These are phyloP conservation scores for Globisporangium canariense DNA, from an alignment of 352 stramenopile genomes.

Conservation along the genomic window DNA sequence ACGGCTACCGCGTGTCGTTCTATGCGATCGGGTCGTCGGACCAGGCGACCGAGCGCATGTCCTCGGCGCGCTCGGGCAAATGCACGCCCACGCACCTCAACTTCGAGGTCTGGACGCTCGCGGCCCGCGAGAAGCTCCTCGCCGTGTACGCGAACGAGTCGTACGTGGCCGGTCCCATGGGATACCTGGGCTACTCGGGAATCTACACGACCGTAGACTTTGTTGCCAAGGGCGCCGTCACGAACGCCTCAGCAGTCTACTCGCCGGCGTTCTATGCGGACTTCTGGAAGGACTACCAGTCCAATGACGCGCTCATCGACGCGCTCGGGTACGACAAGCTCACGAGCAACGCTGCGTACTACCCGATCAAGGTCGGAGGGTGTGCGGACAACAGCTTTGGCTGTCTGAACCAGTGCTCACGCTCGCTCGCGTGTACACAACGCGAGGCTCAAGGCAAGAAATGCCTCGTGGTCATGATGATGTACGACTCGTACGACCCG, in stretches of 20 bases:
- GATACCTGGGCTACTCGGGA: constrained; percentile 39
- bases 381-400: constrained; percentile 40
- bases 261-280: constrained; percentile 28
- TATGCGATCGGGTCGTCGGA: constrained; percentile 8
- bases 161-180: constrained; percentile 28
- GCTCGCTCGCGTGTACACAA: constrained; percentile 36
- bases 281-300: constrained; percentile 54
- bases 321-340: constrained; percentile 23
- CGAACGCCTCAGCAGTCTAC: constrained; percentile 4
- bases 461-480: constrained; percentile 49
- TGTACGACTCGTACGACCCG: constrained; percentile 38
- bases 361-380: constrained; percentile 21
- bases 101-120: constrained; percentile 44
- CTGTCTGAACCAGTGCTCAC: constrained; percentile 45
- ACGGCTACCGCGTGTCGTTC: constrained; percentile 25
- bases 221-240: constrained; percentile 17
- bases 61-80: constrained; percentile 22
- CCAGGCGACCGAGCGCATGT: constrained; percentile 30
- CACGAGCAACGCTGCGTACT: constrained; percentile 27
- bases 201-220: constrained; percentile 49
- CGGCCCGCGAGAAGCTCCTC: constrained; percentile 28
- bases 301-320: constrained; percentile 33
- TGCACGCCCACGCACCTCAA: constrained; percentile 61
- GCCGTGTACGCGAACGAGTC: constrained; percentile 52
- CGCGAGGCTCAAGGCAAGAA: constrained; percentile 27